Conservation (phyloP, 1,139 yeast species). For the Magnusiomyces paraingens region DNA sequence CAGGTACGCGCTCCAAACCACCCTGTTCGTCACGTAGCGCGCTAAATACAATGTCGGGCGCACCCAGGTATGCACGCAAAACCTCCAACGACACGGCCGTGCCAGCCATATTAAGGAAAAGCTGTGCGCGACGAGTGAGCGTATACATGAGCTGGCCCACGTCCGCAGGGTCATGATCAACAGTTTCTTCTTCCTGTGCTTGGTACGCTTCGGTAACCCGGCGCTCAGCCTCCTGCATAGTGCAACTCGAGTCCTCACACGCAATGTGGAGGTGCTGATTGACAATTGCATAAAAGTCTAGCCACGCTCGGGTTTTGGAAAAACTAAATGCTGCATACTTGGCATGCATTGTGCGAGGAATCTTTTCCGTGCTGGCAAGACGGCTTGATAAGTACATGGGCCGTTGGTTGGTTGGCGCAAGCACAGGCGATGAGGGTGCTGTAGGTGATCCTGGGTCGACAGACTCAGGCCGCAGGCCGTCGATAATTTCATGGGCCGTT, state of each 20-base stretch:
- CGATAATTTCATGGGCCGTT: too few species aligned
- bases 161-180: not conserved
- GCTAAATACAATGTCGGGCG: not conserved
- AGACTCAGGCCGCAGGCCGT: too few species aligned
- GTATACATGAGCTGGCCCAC: not conserved
- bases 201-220: not conserved
- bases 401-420: too few species aligned
- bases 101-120: too few species aligned
- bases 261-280: not conserved
- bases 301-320: conserved; percentile 18
- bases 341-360: conserved; percentile 1
- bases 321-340: conserved; percentile 12
- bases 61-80: not conserved
- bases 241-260: not conserved
- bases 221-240: not conserved
- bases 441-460: too few species aligned
- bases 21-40: not conserved
- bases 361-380: too few species aligned
- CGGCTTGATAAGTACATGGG: too few species aligned
- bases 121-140: not conserved
- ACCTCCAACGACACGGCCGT: not conserved
- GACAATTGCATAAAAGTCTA: conserved; percentile 16
- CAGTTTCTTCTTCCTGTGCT: not conserved
- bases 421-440: too few species aligned
- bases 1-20: conserved; percentile 7